Percentiles rank a stretch among this genome's conserved stretches.
Conservation (phyloP, 2,329 filamentous ascomycete species). For the Microcyclospora pomicola region DNA sequence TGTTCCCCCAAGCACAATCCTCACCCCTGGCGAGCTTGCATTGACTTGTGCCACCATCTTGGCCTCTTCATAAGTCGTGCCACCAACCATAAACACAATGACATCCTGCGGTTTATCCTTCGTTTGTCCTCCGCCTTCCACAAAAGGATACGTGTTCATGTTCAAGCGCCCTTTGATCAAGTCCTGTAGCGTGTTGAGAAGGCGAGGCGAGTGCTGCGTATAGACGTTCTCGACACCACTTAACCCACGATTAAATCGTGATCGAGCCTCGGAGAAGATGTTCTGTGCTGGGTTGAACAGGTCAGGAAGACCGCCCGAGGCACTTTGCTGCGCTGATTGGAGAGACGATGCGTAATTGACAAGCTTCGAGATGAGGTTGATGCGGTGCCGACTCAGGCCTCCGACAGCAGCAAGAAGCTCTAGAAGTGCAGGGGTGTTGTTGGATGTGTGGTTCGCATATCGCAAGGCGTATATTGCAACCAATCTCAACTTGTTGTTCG, state of each 20-base stretch:
- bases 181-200: constrained; percentile 80
- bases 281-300: constrained; percentile 74
- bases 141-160: constrained; percentile 82
- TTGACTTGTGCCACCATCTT: constrained; percentile 95
- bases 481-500: constrained; percentile 74
- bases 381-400: constrained; percentile 60
- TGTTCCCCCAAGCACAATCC: constrained; percentile 81
- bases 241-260: constrained; percentile 71
- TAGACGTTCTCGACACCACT: constrained; percentile 99
- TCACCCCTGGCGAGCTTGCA: constrained; percentile 72
- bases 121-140: constrained; percentile 75
- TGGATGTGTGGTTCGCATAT: constrained; percentile 76
- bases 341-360: constrained; percentile 77
- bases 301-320: constrained; percentile 66
- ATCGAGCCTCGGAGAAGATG: constrained; percentile 78
- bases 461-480: constrained; percentile 91
- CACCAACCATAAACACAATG: constrained; percentile 85
- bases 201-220: constrained; percentile 82
- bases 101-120: constrained; percentile 95
- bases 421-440: constrained; percentile 67
- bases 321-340: constrained; percentile 51
- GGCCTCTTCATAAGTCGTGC: constrained; percentile 90
- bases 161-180: constrained; percentile 81
- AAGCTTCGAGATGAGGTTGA: constrained; percentile 69
- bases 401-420: constrained; percentile 77